Conservation (phyloP, 441 rosid genomes). For the Adansonia rubrostipa region DNA sequence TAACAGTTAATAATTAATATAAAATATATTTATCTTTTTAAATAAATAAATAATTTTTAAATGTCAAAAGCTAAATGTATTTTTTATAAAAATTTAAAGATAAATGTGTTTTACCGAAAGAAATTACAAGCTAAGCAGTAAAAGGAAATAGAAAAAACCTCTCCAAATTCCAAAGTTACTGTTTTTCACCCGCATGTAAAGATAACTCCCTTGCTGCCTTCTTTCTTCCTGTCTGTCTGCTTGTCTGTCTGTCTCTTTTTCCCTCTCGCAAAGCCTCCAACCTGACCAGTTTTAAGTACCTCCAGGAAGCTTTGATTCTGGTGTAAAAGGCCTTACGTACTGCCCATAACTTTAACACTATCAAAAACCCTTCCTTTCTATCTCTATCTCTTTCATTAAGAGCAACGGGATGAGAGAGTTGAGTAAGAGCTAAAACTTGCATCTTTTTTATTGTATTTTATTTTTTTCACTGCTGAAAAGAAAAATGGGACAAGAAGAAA, state of each 20-base stretch:
- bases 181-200: slow-evolving; percentile 26
- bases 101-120: too few relatives aligned
- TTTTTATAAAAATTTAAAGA: too few relatives aligned
- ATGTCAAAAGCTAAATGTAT: too few relatives aligned
- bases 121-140: background rate
- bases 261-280: slow-evolving; percentile 22
- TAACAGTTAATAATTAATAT: too few relatives aligned
- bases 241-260: background rate
- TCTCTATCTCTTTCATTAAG: slow-evolving; percentile 27
- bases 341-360: slow-evolving; percentile 32
- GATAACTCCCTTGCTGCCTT: slow-evolving; percentile 32
- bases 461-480: slow-evolving; percentile 3
- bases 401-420: slow-evolving; percentile 21
- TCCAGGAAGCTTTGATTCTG: slow-evolving; percentile 30
- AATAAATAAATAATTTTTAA: too few relatives aligned
- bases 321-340: slow-evolving; percentile 34
- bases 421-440: slow-evolving; percentile 13
- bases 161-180: slow-evolving; percentile 46
- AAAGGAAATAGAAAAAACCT: background rate
- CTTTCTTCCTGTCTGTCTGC: slow-evolving; percentile 4
- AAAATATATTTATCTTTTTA: too few relatives aligned
- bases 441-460: background rate
- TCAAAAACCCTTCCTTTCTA: background rate
- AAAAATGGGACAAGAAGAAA: slow-evolving; percentile 43
- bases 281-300: slow-evolving; percentile 12